Conservation (phyloP, 208 protist genomes). For the Jaenimonas drosophilae region DNA sequence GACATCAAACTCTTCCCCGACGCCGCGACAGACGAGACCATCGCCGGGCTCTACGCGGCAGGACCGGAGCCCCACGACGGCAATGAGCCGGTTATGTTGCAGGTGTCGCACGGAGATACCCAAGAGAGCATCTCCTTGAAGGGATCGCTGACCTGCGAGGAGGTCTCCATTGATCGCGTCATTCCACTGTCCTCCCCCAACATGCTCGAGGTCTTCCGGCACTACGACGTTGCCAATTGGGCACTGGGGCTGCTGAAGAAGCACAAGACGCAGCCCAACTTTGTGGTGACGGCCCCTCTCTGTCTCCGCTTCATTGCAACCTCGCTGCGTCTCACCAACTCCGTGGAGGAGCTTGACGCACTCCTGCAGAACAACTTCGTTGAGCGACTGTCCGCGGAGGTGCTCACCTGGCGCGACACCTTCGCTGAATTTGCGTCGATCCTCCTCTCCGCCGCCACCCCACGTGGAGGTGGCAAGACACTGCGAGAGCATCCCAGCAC, state of each 20-base stretch:
- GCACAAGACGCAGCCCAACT: conserved; percentile 9
- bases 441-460: conserved; percentile 51
- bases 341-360: conserved; percentile 29
- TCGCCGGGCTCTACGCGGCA: conserved; percentile 28
- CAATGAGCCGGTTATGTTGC: too few species aligned
- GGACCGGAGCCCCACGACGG: conserved; percentile 23
- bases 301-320: conserved; percentile 50
- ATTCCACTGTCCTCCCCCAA: conserved; percentile 13
- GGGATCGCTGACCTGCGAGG: too few species aligned
- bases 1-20: conserved; percentile 61
- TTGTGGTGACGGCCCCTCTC: conserved; percentile 42
- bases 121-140: too few species aligned
- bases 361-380: conserved; percentile 27
- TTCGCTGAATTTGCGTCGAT: conserved; percentile 44
- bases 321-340: conserved; percentile 47
- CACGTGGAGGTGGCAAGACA: conserved; percentile 26
- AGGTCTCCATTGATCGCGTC: conserved; percentile 35
- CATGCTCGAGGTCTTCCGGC: conserved; percentile 20
- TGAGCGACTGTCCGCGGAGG: conserved; percentile 21
- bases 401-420: conserved; percentile 43
- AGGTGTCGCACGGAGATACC: too few species aligned
- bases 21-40: conserved; percentile 44
- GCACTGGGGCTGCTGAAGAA: conserved; percentile 19
- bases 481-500: conserved; percentile 57
- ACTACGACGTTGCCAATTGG: conserved; percentile 31